phyloP scores from a whole-genome alignment of 208 protist species.

The Trypanosoma platydactyli region DNA sequence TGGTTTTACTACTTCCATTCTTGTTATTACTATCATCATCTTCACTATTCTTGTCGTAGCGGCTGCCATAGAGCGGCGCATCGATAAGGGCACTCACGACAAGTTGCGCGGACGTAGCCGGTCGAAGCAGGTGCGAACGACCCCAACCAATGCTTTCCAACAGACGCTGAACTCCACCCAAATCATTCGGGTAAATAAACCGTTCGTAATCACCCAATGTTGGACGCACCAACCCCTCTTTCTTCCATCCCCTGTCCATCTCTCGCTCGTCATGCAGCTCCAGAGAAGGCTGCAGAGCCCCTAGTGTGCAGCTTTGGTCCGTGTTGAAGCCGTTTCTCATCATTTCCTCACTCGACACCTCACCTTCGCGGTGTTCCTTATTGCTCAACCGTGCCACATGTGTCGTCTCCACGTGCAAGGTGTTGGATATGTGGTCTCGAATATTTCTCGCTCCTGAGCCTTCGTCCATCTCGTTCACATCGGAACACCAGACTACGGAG shows the following conservation, averaged over 20 bases:
- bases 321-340: neutral
- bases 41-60: neutral
- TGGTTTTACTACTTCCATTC: neutral
- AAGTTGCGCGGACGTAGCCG: neutral
- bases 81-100: neutral
- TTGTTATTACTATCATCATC: neutral
- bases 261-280: neutral
- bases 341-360: neutral
- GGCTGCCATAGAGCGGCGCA: neutral
- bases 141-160: conserved; percentile 1
- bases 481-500: neutral
- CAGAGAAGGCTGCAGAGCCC: neutral
- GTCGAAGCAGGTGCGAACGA: neutral
- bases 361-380: no score
- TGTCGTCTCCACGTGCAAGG: neutral
- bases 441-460: neutral
- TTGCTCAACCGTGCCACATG: no score
- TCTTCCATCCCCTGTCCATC: neutral
- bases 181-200: conserved; percentile 8
- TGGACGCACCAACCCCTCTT: neutral
- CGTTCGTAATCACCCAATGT: neutral
- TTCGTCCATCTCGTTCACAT: neutral
- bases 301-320: neutral
- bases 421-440: neutral
- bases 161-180: neutral